phyloP scores from a whole-genome alignment of 164 flowering plant genomes.

The Vitis labrusca region DNA sequence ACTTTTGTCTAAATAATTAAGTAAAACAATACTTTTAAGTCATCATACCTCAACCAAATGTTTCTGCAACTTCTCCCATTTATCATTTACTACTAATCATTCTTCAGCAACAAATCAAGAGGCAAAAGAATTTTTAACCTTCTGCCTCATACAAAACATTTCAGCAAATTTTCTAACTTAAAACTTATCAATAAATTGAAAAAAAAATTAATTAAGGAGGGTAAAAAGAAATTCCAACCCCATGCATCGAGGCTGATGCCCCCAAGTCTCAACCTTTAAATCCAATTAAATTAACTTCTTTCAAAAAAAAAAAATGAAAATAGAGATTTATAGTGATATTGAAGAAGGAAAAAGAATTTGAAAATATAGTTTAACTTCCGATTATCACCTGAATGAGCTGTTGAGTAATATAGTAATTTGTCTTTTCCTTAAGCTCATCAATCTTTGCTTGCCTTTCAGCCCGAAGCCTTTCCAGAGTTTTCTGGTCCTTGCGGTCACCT shows the following conservation, averaged over 20 bases:
- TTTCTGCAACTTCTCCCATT: background rate
- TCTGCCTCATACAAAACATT: background rate
- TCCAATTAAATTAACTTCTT: no score
- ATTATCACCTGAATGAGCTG: conserved; percentile 87
- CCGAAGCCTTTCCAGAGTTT: conserved; percentile 77
- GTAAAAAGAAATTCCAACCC: background rate
- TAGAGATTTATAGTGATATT: background rate
- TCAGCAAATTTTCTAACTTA: background rate
- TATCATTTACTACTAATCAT: background rate
- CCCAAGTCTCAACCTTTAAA: background rate
- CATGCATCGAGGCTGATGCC: background rate
- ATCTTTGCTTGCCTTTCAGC: conserved; percentile 87
- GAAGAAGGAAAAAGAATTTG: background rate
- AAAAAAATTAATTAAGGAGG: background rate
- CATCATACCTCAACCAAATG: background rate
- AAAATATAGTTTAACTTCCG: background rate
- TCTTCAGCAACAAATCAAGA: background rate
- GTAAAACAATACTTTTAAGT: background rate
- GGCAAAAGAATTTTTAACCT: background rate
- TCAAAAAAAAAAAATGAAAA: no score
- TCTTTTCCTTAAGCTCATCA: conserved; percentile 88
- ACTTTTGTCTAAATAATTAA: no score
- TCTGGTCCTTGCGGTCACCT: conserved; percentile 87
- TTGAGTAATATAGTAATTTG: conserved; percentile 86
- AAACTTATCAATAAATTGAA: no score